Evolutionary conservation across 805 yeast species (phyloP), one percentile per base, ranked within the genome.

Genomic region (Scheffersomyces ergatensis): DNA sequence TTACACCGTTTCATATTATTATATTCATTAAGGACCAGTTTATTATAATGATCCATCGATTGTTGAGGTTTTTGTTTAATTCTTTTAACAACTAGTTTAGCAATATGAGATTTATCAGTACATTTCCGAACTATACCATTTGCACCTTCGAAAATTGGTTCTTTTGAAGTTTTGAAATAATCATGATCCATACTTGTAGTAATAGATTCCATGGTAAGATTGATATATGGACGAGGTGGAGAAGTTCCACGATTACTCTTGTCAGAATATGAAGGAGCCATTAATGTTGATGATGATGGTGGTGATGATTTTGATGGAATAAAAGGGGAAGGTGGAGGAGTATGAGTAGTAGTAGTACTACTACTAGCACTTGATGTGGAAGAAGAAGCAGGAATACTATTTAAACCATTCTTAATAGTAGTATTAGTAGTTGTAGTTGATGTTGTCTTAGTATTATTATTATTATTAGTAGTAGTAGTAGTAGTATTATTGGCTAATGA

Each of bases 71-170:
- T 48, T 16, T 42, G 35, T 43, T 67, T 66, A 32, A 67, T 52
- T 12, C 54, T 48, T 41, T 69, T 70, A 34, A 69, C 53, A 14
- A 65, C 62, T 14, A 66, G 47, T 2, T 44, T 42, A 21, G 45
- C 31, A 6, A 52, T 49, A 18, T 46, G 48, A 2, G 41, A 12
- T 15, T 52, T 52, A 38, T 54, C 59, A 2, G 57, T 34, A 12
- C 67, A 74, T 40, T 63, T 65, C 36, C 47, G 51, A 5, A 70
- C 51, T 5, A 60, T 48, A 7, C 75, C 75, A 46, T 69, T 69
- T 11, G 72, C 71, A 8, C 75, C 73, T 45, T 70, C 75, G 46
- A 62, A 69, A 19, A 66, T 46, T 16, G 71, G 69, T 31, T 51
- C 54, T 31, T 59, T 53, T 20, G 55, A 46, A 8, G 51, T 30